A percentile compares a stretch with the other conserved stretches of the same genome.
Evolutionary conservation across 2,329 filamentous ascomycete species (phyloP).

Genomic region (Sclerotinia spermophila): DNA sequence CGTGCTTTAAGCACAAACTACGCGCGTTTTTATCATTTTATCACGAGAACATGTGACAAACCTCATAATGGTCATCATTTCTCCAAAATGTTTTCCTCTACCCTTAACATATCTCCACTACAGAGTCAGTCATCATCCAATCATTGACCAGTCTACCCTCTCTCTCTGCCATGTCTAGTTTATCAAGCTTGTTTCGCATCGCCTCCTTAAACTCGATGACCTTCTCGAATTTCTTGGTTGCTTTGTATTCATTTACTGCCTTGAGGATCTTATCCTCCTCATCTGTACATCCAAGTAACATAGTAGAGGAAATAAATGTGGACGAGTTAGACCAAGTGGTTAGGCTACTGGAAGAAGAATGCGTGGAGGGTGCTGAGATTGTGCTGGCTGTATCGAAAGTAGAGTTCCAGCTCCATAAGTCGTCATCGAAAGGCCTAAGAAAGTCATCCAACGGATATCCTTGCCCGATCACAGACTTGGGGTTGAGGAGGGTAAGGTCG

Average conservation of each 20-base stretch:
- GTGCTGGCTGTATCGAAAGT: not conserved
- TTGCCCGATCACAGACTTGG: conserved; percentile 1
- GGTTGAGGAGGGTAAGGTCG: not conserved
- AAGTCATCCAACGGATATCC: not conserved
- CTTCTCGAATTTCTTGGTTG: not conserved
- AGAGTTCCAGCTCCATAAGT: not conserved
- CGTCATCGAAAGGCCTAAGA: not conserved
- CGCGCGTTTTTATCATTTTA: not conserved
- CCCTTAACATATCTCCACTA: not conserved
- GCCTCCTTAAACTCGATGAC: not conserved
- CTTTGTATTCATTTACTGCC: not conserved
- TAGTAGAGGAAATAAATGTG: not conserved
- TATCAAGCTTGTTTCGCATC: not conserved
- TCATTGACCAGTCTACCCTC: not conserved
- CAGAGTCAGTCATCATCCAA: not conserved
- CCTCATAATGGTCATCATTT: not conserved
- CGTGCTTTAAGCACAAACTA: not conserved
- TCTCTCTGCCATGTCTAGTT: not conserved
- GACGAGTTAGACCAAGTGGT: not conserved
- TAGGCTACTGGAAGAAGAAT: not conserved
- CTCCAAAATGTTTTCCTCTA: not conserved
- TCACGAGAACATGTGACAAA: not conserved
- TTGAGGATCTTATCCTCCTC: not conserved
- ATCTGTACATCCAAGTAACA: not conserved
- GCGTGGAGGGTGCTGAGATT: not conserved